Evolutionary conservation across 2,329 filamentous ascomycete species (phyloP).

Genomic region (Botrytis byssoidea): DNA sequence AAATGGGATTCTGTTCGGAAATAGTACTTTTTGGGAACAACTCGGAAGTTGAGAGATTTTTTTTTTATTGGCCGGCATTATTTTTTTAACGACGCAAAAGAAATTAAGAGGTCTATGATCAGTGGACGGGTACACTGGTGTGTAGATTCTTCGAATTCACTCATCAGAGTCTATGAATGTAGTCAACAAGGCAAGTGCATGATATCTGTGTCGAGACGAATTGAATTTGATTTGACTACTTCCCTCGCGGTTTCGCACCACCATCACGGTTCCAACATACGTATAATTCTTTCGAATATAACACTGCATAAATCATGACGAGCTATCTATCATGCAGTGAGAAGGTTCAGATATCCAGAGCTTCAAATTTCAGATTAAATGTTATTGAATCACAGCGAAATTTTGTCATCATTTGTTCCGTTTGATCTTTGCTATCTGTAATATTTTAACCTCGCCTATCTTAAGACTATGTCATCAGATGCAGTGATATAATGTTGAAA

Average conservation of each 20-base stretch:
- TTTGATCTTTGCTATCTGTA: not conserved
- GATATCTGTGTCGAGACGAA: not conserved
- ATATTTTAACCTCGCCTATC: accelerated
- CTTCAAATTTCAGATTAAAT: not conserved
- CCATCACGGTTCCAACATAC: not conserved
- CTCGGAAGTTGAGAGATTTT: not conserved
- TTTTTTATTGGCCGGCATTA: not conserved
- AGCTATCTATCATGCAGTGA: not conserved
- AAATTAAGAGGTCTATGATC: not conserved
- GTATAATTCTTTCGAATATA: not conserved
- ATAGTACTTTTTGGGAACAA: not conserved
- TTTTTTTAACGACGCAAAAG: not conserved
- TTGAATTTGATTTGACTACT: not conserved
- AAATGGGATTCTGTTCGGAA: not conserved
- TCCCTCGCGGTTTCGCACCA: not conserved
- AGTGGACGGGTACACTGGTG: not conserved
- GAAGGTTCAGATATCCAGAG: accelerated
- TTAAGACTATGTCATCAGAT: not conserved
- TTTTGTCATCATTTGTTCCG: not conserved
- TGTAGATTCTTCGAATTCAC: accelerated
- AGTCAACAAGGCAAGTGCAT: not conserved
- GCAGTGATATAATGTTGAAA: not conserved
- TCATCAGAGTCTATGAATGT: accelerated
- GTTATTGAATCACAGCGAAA: not conserved
- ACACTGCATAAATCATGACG: not conserved